Evolutionary conservation across 176 grass and related monocot species (phyloP).

Genomic region (Bothriochloa decipiens): DNA sequence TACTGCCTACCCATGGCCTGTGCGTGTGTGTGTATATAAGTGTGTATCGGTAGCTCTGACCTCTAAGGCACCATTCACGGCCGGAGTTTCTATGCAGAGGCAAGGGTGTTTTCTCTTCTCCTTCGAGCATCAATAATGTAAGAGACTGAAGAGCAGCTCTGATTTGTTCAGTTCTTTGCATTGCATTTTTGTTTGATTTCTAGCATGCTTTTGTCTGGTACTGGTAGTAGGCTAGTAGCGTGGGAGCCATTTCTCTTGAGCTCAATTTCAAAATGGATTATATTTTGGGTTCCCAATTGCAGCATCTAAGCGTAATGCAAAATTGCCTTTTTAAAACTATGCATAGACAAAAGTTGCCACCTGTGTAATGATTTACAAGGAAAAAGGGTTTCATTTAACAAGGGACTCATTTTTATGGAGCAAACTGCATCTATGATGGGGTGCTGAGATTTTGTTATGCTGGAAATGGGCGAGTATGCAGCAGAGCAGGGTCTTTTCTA

Average conservation of each 20-base stretch:
- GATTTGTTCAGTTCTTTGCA: no score
- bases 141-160: no score
- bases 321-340: not conserved
- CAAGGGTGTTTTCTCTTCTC: no score
- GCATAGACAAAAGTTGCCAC: not conserved
- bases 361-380: not conserved
- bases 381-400: not conserved
- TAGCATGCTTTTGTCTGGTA: not conserved
- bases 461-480: not conserved
- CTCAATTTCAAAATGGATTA: not conserved
- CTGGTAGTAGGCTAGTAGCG: not conserved
- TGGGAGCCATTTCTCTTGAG: not conserved
- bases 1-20: not conserved
- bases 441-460: not conserved
- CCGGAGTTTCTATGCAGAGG: no score
- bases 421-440: not conserved
- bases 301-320: not conserved
- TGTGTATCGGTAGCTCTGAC: not conserved
- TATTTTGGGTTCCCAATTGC: not conserved
- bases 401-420: not conserved
- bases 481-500: constrained; percentile 5
- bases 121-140: not conserved
- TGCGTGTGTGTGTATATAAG: not conserved
- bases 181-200: not conserved
- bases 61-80: not conserved